Evolutionary conservation across 1,139 yeast genomes (phyloP).

Genomic region (Arxiozyma slooffiae): DNA sequence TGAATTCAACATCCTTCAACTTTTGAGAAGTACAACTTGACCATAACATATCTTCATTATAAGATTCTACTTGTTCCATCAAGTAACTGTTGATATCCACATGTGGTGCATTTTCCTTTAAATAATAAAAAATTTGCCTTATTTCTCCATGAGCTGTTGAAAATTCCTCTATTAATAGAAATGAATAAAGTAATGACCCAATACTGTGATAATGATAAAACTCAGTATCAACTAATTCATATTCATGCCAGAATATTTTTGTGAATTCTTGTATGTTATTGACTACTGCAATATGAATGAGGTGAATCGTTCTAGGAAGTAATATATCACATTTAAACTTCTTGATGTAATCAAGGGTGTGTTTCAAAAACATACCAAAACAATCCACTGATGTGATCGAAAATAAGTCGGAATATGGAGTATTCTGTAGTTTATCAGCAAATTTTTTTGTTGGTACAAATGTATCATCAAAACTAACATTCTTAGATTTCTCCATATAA

Average conservation of each 20-base stretch:
- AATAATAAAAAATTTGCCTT: slow-evolving; percentile 41
- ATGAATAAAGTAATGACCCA: slow-evolving; percentile 38
- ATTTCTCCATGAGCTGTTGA: slow-evolving; percentile 42
- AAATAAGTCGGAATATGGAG: slow-evolving; percentile 36
- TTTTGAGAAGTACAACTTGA: slow-evolving; percentile 14
- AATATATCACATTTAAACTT: slow-evolving; percentile 44
- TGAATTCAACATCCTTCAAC: slow-evolving; percentile 36
- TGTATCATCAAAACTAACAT: slow-evolving; percentile 36
- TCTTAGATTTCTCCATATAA: slow-evolving; percentile 29
- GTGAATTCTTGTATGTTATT: slow-evolving; percentile 24
- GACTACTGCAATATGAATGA: slow-evolving; percentile 50
- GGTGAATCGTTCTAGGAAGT: slow-evolving; percentile 51
- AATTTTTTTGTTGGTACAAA: slow-evolving; percentile 42
- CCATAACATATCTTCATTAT: slow-evolving; percentile 22
- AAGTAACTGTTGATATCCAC: slow-evolving; percentile 26
- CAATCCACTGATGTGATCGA: slow-evolving; percentile 42
- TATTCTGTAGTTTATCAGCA: slow-evolving; percentile 25
- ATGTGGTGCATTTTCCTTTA: slow-evolving; percentile 29
- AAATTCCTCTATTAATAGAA: slow-evolving; percentile 37
- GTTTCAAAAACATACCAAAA: slow-evolving; percentile 45
- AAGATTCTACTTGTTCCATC: slow-evolving; percentile 30
- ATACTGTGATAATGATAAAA: slow-evolving; percentile 37
- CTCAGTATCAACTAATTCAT: slow-evolving; percentile 31
- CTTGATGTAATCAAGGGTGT: slow-evolving; percentile 38
- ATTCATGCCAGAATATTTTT: slow-evolving; percentile 31